phyloP scores from a whole-genome alignment of 2,329 filamentous ascomycete genomes.

The Epichloe festucae region DNA sequence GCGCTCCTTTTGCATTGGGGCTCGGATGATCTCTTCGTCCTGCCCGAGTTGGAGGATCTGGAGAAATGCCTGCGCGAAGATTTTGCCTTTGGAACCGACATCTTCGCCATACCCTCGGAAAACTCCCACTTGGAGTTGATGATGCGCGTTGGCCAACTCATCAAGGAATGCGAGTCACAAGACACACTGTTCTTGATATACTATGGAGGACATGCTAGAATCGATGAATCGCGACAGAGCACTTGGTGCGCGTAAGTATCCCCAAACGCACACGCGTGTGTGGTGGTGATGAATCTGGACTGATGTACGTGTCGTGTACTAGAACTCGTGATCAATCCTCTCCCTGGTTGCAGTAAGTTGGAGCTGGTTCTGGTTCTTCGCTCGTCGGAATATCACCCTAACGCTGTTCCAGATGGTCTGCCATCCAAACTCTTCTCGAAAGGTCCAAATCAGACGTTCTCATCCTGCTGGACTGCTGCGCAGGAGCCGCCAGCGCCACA shows the following conservation, averaged over 20 bases:
- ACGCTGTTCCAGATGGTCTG: slow-evolving; percentile 35
- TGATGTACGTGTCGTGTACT: neutral
- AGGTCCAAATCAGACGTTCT: slow-evolving; percentile 43
- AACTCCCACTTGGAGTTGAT: slow-evolving; percentile 46
- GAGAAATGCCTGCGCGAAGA: slow-evolving; percentile 41
- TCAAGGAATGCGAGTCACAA: slow-evolving; percentile 41
- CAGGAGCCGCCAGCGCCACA: slow-evolving; percentile 45
- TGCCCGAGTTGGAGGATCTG: slow-evolving; percentile 43
- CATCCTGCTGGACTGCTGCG: slow-evolving; percentile 47
- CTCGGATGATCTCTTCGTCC: slow-evolving; percentile 43
- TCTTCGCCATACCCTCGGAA: slow-evolving; percentile 44
- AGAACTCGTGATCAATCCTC: slow-evolving; percentile 38
- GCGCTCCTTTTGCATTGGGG: slow-evolving; percentile 44
- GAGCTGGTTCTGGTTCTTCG: neutral
- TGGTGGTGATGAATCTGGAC: neutral
- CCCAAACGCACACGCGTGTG: neutral
- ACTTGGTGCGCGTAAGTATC: slow-evolving; percentile 44
- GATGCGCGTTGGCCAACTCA: slow-evolving; percentile 41
- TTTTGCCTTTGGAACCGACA: slow-evolving; percentile 43
- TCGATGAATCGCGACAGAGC: slow-evolving; percentile 46
- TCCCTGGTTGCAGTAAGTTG: slow-evolving; percentile 40
- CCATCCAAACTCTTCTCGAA: slow-evolving; percentile 46
- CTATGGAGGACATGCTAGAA: slow-evolving; percentile 46
- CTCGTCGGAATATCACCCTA: neutral
- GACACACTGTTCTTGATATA: slow-evolving; percentile 46